A percentile compares a stretch with the other conserved stretches of the same genome.
phyloP scores from a whole-genome alignment of 352 stramenopile species.

The Thraustochytrium sp. region DNA sequence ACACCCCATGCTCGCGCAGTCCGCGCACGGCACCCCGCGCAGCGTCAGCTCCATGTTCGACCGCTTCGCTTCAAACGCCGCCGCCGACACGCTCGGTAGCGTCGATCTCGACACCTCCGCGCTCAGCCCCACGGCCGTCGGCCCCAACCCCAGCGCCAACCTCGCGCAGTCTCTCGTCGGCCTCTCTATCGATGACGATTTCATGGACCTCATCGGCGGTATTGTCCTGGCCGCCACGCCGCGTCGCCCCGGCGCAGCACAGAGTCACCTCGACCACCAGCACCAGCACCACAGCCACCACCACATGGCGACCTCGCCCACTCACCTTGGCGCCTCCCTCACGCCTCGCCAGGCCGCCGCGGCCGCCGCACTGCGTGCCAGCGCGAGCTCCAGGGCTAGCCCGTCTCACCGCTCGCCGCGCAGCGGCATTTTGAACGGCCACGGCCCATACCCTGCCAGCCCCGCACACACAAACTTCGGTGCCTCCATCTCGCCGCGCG shows the following conservation, averaged over 20 bases:
- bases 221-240: background rate
- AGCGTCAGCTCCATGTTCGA: constrained; percentile 35
- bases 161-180: constrained; percentile 13
- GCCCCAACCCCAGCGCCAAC: background rate
- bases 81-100: background rate
- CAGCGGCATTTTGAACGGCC: no score
- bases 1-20: background rate
- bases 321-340: no score
- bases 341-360: no score
- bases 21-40: constrained; percentile 13
- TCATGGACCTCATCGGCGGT: constrained; percentile 25
- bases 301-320: no score
- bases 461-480: no score
- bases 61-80: background rate
- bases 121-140: background rate
- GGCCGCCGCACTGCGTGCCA: background rate
- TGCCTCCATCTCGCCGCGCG: background rate
- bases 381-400: background rate
- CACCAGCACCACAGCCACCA: no score
- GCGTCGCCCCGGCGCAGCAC: background rate
- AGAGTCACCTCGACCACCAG: no score
- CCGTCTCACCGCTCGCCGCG: no score
- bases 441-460: no score
- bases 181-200: constrained; percentile 32
- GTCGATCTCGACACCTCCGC: background rate